Base-by-base conservation (phyloP, 2,329 filamentous ascomycete species). In the Pestalotiopsis sp. region DNA sequence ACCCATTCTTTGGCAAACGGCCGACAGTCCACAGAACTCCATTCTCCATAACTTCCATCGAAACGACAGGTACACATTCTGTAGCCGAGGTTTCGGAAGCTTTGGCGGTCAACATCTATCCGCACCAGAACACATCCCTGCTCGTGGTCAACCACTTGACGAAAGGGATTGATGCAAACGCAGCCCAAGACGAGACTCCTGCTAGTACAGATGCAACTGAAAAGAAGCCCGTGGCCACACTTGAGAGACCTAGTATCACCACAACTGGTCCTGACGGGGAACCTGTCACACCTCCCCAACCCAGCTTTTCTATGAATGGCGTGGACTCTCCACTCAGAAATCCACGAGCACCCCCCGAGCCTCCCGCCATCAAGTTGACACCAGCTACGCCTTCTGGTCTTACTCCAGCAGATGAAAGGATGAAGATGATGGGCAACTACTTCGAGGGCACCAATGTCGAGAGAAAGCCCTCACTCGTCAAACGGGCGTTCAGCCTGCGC, bases 71-170 rank as follows among this genome's bases (percentile, higher is more conserved):
- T 41, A 90, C 89, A 66, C 78, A 78, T n/a, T 89, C 87, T 2
- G 83, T 84, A 59, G 83, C 84, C 3, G 89, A 90, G 72, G 85
- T 91, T 56, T 89, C 89, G 0, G 89, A 91, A 78, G 89, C 89
- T 41, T 80, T 87, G 75, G 88, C 87, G 52, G 84, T 91, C 67
- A 89, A 84, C 70, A 88, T 91, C 73, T 90, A 86, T 72, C 84
- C 87, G 23, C 89, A 91, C 71, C 88, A 91, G 73, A 91, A 91
- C 72, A 89, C 85, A 62, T 91, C 89, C 4, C 80, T 91, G 12
- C 77, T 90, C 57, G 84, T 91, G 78, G 86, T 91, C 38, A 81
- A 90, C 71, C 86, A 90, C 74, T 84, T 85, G 11, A 82, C 80
- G 57, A 86, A 83, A 74, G 84, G 83, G 27, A 85, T 84, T 0